phyloP scores from a whole-genome alignment of 169 alveolate species.

The Perkinsus olseni region DNA sequence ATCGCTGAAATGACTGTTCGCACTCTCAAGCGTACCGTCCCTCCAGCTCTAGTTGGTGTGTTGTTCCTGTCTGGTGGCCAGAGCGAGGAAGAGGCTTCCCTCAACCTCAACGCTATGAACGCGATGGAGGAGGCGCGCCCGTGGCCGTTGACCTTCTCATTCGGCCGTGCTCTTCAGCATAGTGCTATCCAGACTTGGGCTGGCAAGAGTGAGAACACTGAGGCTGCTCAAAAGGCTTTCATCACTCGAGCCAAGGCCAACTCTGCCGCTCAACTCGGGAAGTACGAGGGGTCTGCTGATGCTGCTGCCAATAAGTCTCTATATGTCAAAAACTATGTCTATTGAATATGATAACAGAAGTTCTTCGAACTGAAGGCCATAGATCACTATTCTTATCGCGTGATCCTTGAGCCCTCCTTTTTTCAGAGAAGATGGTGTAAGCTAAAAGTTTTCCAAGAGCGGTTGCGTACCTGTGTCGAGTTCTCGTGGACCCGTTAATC shows the following conservation, averaged over 20 bases:
- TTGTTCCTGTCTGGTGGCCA: constrained; percentile 93
- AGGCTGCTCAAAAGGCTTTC: constrained; percentile 82
- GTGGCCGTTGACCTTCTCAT: constrained; percentile 87
- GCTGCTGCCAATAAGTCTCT: constrained; percentile 32
- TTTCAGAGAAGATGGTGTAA: too few relatives aligned
- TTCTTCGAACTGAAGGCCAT: background rate
- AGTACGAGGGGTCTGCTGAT: constrained; percentile 40
- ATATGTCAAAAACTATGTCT: constrained; percentile 37
- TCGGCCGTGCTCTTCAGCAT: constrained; percentile 92
- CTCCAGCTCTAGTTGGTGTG: constrained; percentile 96
- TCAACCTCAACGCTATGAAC: constrained; percentile 82
- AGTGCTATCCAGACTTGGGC: constrained; percentile 84
- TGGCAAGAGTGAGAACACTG: constrained; percentile 82
- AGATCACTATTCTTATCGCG: background rate
- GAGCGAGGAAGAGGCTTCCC: constrained; percentile 88
- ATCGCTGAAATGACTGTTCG: constrained; percentile 90
- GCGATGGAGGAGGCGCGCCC: constrained; percentile 69
- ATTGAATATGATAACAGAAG: background rate
- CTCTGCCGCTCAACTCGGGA: constrained; percentile 68
- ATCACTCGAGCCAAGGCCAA: constrained; percentile 77
- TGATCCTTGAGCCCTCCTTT: too few relatives aligned
- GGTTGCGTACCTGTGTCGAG: too few relatives aligned
- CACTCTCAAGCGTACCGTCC: constrained; percentile 86
- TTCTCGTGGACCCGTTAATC: too few relatives aligned
- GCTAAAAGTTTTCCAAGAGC: too few relatives aligned